Evolutionary conservation across 352 stramenopile species (phyloP), one percentile per base, ranked within the genome.

Genomic region (Globisporangium echinulatum): DNA sequence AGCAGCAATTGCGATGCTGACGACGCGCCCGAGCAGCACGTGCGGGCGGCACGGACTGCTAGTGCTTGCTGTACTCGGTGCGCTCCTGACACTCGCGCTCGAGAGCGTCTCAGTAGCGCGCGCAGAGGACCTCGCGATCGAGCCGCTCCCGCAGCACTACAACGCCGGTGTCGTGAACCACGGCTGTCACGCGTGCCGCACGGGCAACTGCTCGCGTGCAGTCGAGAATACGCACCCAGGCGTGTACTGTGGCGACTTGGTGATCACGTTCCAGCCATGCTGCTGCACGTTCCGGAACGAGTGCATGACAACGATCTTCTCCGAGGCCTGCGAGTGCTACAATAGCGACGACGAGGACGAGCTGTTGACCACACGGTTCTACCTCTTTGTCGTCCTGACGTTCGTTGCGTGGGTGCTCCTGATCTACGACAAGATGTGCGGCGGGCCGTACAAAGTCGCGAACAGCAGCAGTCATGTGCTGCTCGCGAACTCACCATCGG

Each of bases 281-380:
- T 91, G 81, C 74, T 91, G 81, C 60, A 51, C 72, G 47, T 88
- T 78, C 68, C 77, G 75, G 17, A 89, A 88, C 61, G 79, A 89
- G 59, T 91, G 81, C 60, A 85, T 84, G 66, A 88, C 75, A 39
- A 89, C 77, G 55, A 87, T 88, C 50, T 88, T 87, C 66, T 84
- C 68, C 7, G 69, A 88, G 64, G 68, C 62, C 14, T 91, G 81
- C 68, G 77, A 89, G 51, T 91, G 81, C 59, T 81, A 85, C 58
- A 73, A 85, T 56, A 78, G 71, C 58, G 72, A 64, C 0, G 68
- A 82, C 25, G 74, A 85, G 46, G 70, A 87, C 49, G 57, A 84
- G 56, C 82, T 88, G 39, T 67, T 90, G 64, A 80, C 74, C 57
- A 82, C 79, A 19, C 70, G 79, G 6, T 89, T 91, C 63, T 88